phyloP scores from a whole-genome alignment of 2,329 filamentous ascomycete species.

The Fonsecaea monophora region DNA sequence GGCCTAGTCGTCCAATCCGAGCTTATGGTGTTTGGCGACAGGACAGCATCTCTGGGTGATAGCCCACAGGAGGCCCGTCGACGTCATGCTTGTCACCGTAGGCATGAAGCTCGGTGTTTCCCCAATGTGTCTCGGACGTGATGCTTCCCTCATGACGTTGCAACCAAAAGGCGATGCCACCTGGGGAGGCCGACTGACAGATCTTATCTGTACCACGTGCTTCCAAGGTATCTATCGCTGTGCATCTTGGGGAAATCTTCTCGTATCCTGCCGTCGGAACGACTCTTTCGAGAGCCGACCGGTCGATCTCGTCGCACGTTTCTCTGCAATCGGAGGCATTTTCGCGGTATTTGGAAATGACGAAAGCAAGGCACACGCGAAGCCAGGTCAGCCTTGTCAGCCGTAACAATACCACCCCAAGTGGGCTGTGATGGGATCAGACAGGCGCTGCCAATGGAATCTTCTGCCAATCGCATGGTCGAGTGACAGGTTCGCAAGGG shows the following conservation, averaged over 20 bases:
- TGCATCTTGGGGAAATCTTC: conserved; percentile 4
- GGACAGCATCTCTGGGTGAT: neutral
- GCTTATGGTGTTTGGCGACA: neutral
- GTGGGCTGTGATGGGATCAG: neutral
- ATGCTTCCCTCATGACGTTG: neutral
- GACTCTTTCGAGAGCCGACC: neutral
- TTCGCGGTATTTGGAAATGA: neutral
- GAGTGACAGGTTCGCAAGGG: conserved; percentile 3
- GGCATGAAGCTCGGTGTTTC: neutral
- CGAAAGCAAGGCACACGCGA: neutral
- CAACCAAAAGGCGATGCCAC: neutral
- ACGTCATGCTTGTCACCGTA: conserved; percentile 10
- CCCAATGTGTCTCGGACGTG: neutral
- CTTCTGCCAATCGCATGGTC: conserved; percentile 7
- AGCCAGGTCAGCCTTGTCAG: conserved; percentile 6
- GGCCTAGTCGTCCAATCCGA: neutral
- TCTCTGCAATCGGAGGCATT: neutral
- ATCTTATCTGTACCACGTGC: conserved; percentile 9
- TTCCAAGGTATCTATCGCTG: conserved; percentile 3
- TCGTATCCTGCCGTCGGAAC: neutral
- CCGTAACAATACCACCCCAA: neutral
- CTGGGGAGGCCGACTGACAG: conserved; percentile 7
- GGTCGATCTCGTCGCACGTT: conserved; percentile 1
- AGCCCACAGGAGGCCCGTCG: neutral
- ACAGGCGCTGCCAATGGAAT: conserved; percentile 1